These are phyloP conservation scores for Thielaviopsis musarum DNA, from an alignment of 2,329 filamentous ascomycete species.

Conservation along the genomic window DNA sequence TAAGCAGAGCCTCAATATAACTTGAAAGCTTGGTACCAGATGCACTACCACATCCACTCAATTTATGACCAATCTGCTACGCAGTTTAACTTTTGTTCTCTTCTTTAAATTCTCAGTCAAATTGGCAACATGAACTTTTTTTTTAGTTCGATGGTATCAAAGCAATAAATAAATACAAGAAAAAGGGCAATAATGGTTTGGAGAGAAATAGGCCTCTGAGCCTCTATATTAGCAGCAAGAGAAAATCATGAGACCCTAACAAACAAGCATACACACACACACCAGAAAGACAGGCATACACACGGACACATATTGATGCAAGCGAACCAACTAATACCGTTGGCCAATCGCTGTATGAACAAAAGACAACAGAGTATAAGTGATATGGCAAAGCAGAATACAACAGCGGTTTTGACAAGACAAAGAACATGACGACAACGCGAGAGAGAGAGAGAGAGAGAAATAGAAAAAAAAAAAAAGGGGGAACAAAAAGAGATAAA, in stretches of 20 bases:
- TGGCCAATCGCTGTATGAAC: no score
- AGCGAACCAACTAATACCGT: not conserved
- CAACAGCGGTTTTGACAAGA: not conserved
- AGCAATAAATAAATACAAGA: not conserved
- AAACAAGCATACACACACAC: not conserved
- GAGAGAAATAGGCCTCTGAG: not conserved
- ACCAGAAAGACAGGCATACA: not conserved
- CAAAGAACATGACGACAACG: no score
- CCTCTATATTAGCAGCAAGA: slow-evolving; percentile 2
- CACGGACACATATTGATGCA: not conserved
- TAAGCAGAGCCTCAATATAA: not conserved
- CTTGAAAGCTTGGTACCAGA: not conserved
- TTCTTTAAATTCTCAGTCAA: not conserved
- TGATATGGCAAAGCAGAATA: not conserved
- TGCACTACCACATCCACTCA: no score
- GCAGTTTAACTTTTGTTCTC: no score
- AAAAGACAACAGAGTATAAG: not conserved
- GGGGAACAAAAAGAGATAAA: not conserved
- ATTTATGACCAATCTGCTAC: no score
- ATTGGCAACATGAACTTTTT: not conserved
- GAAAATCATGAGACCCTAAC: not conserved
- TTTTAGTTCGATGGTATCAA: no score
- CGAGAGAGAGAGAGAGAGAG: not conserved
- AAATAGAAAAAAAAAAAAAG: not conserved
- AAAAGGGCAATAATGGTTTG: not conserved